Evolutionary conservation across 352 stramenopile genomes (phyloP).

Genomic region (Phytophthora sp.): DNA sequence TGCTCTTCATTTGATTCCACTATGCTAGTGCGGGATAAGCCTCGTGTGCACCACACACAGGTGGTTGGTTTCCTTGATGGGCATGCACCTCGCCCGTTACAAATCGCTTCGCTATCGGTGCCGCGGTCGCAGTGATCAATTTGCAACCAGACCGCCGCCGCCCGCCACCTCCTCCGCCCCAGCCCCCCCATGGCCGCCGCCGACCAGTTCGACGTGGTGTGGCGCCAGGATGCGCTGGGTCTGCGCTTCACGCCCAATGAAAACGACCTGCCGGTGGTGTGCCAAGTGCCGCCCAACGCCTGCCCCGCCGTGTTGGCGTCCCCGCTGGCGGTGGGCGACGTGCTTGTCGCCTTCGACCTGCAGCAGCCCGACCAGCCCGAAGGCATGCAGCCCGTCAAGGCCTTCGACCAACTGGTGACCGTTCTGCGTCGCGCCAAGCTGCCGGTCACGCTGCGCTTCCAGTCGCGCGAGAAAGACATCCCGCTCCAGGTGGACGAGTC

Average conservation of each 20-base stretch:
- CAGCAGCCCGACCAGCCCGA: conserved; percentile 31
- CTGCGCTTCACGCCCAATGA: conserved; percentile 82
- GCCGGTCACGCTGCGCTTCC: conserved; percentile 71
- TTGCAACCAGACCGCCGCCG: conserved; percentile 16
- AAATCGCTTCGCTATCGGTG: conserved; percentile 18
- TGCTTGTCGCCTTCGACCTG: conserved; percentile 64
- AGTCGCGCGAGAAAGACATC: conserved; percentile 53
- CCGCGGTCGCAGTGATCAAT: conserved; percentile 11
- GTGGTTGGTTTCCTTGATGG: conserved; percentile 15
- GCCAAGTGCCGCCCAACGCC: conserved; percentile 57
- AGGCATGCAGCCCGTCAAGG: conserved; percentile 38
- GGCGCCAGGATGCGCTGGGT: conserved; percentile 55
- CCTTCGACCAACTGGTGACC: conserved; percentile 59
- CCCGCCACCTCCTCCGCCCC: not conserved
- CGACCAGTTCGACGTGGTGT: conserved; percentile 64
- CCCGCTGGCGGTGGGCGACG: conserved; percentile 59
- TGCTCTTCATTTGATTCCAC: conserved; percentile 6
- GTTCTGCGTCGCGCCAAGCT: conserved; percentile 57
- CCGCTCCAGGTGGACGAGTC: conserved; percentile 43
- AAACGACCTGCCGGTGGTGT: conserved; percentile 70
- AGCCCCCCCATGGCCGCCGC: not conserved
- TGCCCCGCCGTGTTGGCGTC: conserved; percentile 59
- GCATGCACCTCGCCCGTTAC: conserved; percentile 24
- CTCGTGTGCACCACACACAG: conserved; percentile 12
- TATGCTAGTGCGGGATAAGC: not conserved